These are phyloP conservation scores for Simmondsia chinensis DNA, from an alignment of 148 eudicot genomes.

Conservation along the genomic window DNA sequence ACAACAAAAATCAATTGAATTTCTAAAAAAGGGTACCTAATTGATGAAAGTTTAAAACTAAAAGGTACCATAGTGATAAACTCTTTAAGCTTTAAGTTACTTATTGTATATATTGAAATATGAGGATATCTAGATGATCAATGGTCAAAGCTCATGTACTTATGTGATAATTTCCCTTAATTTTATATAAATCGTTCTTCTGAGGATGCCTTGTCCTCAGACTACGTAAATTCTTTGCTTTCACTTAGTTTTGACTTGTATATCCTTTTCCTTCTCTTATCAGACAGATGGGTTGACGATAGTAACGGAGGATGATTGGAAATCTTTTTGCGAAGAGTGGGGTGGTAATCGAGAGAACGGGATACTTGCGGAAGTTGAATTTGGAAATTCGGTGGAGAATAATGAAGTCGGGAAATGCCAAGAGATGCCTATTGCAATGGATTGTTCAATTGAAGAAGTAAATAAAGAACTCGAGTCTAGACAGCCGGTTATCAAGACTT, in stretches of 20 bases:
- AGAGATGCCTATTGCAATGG: conserved; percentile 44
- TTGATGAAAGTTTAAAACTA: too few species aligned
- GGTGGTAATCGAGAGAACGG: conserved; percentile 51
- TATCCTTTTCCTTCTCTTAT: conserved; percentile 12
- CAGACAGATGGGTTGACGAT: conserved; percentile 70
- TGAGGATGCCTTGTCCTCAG: too few species aligned
- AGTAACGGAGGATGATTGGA: conserved; percentile 76
- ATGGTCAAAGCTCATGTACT: too few species aligned
- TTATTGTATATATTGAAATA: too few species aligned
- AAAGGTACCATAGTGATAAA: too few species aligned
- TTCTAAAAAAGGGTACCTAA: too few species aligned
- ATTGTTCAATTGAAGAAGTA: conserved; percentile 31
- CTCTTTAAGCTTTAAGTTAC: too few species aligned
- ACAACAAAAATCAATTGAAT: too few species aligned
- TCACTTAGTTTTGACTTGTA: not conserved
- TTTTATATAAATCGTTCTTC: too few species aligned
- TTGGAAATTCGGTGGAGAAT: conserved; percentile 24
- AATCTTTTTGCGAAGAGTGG: conserved; percentile 78
- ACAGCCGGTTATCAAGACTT: conserved; percentile 46
- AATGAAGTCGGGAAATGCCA: conserved; percentile 24
- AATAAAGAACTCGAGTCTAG: conserved; percentile 37
- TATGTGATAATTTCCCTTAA: too few species aligned
- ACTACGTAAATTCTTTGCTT: too few species aligned
- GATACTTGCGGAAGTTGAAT: conserved; percentile 54
- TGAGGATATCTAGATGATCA: too few species aligned